Conservation (phyloP, 2,329 filamentous ascomycete species). For the Ceratocystiopsis minuta region DNA sequence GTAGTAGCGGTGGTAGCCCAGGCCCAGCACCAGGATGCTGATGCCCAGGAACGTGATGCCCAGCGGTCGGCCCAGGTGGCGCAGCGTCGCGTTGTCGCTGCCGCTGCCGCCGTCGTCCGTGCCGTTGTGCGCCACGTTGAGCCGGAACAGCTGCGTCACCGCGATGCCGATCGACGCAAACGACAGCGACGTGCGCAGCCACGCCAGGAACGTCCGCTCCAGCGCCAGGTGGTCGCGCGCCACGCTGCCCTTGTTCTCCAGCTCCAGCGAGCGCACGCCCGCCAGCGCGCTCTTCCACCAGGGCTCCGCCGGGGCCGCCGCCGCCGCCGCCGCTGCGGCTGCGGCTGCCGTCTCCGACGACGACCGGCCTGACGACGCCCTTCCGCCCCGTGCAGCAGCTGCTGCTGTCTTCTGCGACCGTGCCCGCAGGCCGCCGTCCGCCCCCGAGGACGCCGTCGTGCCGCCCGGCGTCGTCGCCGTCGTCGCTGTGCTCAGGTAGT, state of each 20-base stretch:
- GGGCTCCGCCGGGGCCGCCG: slow-evolving; percentile 13
- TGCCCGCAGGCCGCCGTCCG: no score
- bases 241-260: slow-evolving; percentile 75
- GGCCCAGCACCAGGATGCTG: slow-evolving; percentile 53
- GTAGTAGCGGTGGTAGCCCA: slow-evolving; percentile 66
- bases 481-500: slow-evolving; percentile 11
- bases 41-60: slow-evolving; percentile 63
- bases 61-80: slow-evolving; percentile 52
- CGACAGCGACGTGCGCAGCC: slow-evolving; percentile 64
- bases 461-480: neutral
- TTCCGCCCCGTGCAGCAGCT: neutral
- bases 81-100: slow-evolving; percentile 22
- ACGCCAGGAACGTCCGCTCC: slow-evolving; percentile 70
- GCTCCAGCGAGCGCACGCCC: slow-evolving; percentile 44
- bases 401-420: neutral
- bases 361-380: neutral
- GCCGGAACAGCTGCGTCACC: slow-evolving; percentile 67
- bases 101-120: neutral
- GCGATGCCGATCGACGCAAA: slow-evolving; percentile 73
- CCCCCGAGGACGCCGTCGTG: neutral
- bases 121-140: slow-evolving; percentile 43
- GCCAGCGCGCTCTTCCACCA: slow-evolving; percentile 29
- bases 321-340: neutral
- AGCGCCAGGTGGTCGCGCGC: slow-evolving; percentile 67
- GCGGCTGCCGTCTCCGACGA: neutral